Evolutionary conservation across 345 rosid genomes (phyloP).

Genomic region (Hibiscus syriacus): DNA sequence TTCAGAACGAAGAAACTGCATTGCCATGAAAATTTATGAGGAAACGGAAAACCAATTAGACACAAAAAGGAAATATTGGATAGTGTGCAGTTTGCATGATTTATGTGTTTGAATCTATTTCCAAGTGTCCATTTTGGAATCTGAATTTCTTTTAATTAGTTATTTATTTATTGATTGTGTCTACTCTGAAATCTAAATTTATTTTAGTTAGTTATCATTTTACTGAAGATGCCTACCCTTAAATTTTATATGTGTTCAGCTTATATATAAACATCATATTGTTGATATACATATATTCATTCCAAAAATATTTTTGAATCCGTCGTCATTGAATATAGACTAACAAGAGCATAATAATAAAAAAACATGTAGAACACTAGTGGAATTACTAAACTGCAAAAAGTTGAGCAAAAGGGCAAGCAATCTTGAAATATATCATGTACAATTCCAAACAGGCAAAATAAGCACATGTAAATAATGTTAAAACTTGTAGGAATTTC

Average conservation of each 20-base stretch:
- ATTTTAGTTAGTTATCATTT: too few relatives aligned
- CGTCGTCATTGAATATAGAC: too few relatives aligned
- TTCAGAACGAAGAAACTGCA: conserved; percentile 79
- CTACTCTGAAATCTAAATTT: too few relatives aligned
- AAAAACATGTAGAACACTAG: background rate
- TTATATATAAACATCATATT: too few relatives aligned
- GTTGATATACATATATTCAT: too few relatives aligned
- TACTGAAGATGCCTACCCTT: too few relatives aligned
- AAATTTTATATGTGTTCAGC: too few relatives aligned
- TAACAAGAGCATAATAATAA: background rate
- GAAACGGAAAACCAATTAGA: background rate
- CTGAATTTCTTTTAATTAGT: too few relatives aligned
- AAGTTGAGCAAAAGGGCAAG: background rate
- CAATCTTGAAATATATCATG: background rate
- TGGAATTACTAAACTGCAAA: background rate
- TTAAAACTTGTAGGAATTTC: background rate
- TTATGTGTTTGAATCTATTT: background rate
- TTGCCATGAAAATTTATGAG: conserved; percentile 6
- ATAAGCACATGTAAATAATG: background rate
- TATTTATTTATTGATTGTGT: too few relatives aligned
- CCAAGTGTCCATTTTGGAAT: too few relatives aligned
- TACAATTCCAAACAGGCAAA: background rate
- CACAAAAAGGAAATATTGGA: background rate
- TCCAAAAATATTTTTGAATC: too few relatives aligned
- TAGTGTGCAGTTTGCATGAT: background rate